Evolutionary conservation across 148 eudicot genomes (phyloP), one percentile per base, ranked within the genome.

Genomic region (Diospyros lotus): DNA sequence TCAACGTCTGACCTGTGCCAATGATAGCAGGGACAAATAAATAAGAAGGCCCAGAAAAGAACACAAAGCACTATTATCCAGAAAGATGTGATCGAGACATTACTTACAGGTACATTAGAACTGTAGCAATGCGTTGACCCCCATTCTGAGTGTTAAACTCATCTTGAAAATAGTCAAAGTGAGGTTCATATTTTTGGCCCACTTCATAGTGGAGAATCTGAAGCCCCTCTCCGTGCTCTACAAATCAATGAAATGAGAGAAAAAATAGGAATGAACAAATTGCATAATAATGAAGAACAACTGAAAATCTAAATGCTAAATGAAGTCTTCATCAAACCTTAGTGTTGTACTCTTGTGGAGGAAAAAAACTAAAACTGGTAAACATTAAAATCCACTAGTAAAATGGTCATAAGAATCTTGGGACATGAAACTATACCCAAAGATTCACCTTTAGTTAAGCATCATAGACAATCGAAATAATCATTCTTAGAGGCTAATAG

Each of bases 161-260:
- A 39, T 94, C 96, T 15, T 52, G 72, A 80, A 94, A 94, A 79
- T 94, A 94, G 82, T 94, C 98, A 78, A 71, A 90, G 81, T 94
- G 98, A 72, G 96, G 90, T 73, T 92, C 96, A 53, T 92, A 94
- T 76, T 92, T 94, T 68, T 94, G 98, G 52, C 98, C 98, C 42
- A 83, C 92, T 83, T 94, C 93, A 58, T 94, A 94, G 81, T 90
- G 98, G 69, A 94, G 98, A 84, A 94, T 66, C 77, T 92, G 98
- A 76, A 92, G 92, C 58, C 98, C 98, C 86, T 94, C 98, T 6
- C 98, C 98, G 58, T 94, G 92, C 75, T 94, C 97, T 94, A 81
- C 48, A 69, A 68, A 78, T 60, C 64, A 75, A 11, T 70, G 40
- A 42, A 67, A 2, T 17, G 9, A 44, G 10, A 52, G 28, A 28